Evolutionary conservation across 257 asterid species (phyloP).

Genomic region (Rehmannia glutinosa): DNA sequence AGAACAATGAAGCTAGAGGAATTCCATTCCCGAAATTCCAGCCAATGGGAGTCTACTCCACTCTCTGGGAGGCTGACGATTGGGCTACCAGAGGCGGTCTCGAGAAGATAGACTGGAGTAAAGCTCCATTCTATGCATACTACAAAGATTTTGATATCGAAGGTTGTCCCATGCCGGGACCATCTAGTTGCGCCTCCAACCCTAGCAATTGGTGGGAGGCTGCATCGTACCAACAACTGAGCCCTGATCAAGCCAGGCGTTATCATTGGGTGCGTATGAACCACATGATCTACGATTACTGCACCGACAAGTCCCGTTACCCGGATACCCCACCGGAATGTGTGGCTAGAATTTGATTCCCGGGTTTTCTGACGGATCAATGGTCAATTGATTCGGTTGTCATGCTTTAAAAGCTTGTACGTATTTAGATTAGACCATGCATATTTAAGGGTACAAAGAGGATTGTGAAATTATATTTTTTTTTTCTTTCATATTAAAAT

Average conservation of each 20-base stretch:
- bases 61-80: slow-evolving; percentile 93
- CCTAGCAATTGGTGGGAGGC: slow-evolving; percentile 86
- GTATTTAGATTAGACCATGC: no score
- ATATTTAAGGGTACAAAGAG: slow-evolving; percentile 11
- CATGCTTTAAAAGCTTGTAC: not conserved
- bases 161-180: slow-evolving; percentile 76
- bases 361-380: not conserved
- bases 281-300: slow-evolving; percentile 81
- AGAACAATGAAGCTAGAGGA: slow-evolving; percentile 71
- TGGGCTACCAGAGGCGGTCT: slow-evolving; percentile 93
- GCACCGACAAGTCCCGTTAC: slow-evolving; percentile 65
- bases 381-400: not conserved
- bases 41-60: slow-evolving; percentile 76
- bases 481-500: not conserved
- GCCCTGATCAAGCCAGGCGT: slow-evolving; percentile 40
- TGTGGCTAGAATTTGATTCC: slow-evolving; percentile 45
- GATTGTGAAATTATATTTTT: not conserved
- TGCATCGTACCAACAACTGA: slow-evolving; percentile 45
- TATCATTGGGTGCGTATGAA: slow-evolving; percentile 77
- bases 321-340: slow-evolving; percentile 68
- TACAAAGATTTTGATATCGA: slow-evolving; percentile 86
- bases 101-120: slow-evolving; percentile 86
- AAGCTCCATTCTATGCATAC: slow-evolving; percentile 80
- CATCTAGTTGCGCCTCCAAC: slow-evolving; percentile 48
- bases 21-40: slow-evolving; percentile 65